A percentile compares a stretch with the other conserved stretches of the same genome.
Conservation (phyloP, 129 eudicot species). For the Gnaphalium uliginosum region DNA sequence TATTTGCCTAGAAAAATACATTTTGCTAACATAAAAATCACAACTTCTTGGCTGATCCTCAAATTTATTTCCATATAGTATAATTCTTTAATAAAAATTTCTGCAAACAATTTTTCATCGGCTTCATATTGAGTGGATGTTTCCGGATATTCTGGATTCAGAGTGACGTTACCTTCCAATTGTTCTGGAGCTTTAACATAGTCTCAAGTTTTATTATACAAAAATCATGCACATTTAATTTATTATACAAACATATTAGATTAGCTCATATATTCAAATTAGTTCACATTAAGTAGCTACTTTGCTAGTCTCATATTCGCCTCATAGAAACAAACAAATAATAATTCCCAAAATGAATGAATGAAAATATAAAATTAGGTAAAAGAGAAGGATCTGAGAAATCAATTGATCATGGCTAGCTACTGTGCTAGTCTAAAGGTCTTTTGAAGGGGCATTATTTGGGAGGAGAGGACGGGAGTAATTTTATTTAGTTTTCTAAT, state of each 20-base stretch:
- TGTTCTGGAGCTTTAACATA: neutral
- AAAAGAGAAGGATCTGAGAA: too few relatives aligned
- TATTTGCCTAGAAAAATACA: neutral
- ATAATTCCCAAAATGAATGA: too few relatives aligned
- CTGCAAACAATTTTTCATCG: neutral
- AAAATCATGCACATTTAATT: too few relatives aligned
- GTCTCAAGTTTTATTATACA: neutral
- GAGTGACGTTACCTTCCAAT: neutral
- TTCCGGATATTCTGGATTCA: neutral
- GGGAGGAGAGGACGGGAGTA: neutral
- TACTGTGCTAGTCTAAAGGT: neutral
- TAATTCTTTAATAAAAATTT: neutral
- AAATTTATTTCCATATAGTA: neutral
- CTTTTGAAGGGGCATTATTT: neutral
- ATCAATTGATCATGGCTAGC: too few relatives aligned
- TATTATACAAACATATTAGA: too few relatives aligned
- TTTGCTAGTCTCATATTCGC: too few relatives aligned
- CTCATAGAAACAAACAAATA: too few relatives aligned
- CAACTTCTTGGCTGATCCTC: conserved; percentile 1
- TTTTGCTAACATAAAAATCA: neutral
- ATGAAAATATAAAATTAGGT: too few relatives aligned
- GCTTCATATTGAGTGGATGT: neutral
- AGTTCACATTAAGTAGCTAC: too few relatives aligned
- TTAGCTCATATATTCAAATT: too few relatives aligned
- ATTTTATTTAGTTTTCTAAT: conserved; percentile 1